Conservation (phyloP, 2,329 filamentous ascomycete genomes). For the Myriangium duriaei region DNA sequence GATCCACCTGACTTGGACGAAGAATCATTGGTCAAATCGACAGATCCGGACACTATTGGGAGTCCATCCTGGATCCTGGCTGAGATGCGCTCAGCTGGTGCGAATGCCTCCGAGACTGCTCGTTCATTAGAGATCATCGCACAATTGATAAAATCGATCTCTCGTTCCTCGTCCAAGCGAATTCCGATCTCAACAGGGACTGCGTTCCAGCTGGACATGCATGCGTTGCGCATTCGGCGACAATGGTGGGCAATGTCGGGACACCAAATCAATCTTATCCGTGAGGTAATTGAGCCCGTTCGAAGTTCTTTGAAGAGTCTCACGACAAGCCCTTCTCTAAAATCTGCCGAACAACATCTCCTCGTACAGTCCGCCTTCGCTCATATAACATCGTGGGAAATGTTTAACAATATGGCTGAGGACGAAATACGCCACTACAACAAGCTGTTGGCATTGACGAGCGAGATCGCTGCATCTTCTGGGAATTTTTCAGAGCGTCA, state of each 20-base stretch:
- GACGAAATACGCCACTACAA: neutral
- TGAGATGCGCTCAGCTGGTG: neutral
- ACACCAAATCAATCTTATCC: slow-evolving; percentile 41
- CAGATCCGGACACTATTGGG: neutral
- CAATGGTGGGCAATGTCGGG: slow-evolving; percentile 52
- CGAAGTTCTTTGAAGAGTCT: neutral
- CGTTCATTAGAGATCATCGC: slow-evolving; percentile 36
- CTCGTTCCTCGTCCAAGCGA: neutral
- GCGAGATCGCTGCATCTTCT: neutral
- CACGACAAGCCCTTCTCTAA: neutral
- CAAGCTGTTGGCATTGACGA: neutral
- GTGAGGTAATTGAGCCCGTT: neutral
- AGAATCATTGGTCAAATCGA: neutral
- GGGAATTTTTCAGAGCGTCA: neutral
- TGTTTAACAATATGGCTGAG: neutral
- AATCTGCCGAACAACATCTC: neutral
- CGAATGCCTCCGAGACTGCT: slow-evolving; percentile 15
- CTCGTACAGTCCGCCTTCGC: neutral
- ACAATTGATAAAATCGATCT: slow-evolving; percentile 43
- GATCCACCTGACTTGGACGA: neutral
- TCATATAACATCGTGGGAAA: neutral
- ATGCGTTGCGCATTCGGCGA: slow-evolving; percentile 50
- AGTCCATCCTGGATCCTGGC: neutral
- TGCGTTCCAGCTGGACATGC: slow-evolving; percentile 44
- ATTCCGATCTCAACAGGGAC: neutral